Evolutionary conservation across 2,329 filamentous ascomycete genomes (phyloP).

Genomic region (Pseudovirgaria hyperparasitica): DNA sequence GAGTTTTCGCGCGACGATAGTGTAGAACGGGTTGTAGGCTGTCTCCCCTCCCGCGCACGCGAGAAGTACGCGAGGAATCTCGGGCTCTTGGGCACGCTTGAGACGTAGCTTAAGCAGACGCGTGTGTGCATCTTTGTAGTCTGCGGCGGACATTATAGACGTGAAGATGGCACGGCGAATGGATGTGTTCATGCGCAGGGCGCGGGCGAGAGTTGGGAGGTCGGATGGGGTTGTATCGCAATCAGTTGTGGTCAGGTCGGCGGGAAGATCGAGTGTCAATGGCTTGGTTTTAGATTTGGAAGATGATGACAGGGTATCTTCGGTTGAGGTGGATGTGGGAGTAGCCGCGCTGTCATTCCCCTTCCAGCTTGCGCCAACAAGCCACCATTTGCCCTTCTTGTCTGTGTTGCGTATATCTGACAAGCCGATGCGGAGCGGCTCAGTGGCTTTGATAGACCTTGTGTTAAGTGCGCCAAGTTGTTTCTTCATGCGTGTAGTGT

Average conservation of each 20-base stretch:
- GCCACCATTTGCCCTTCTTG: constrained; percentile 94
- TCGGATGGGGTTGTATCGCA: constrained; percentile 38
- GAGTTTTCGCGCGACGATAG: constrained; percentile 65
- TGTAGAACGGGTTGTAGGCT: constrained; percentile 87
- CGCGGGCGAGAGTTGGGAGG: constrained; percentile 58
- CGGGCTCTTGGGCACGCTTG: constrained; percentile 73
- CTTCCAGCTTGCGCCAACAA: constrained; percentile 87
- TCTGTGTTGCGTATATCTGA: constrained; percentile 72
- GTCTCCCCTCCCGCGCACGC: constrained; percentile 77
- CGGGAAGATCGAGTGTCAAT: constrained; percentile 3
- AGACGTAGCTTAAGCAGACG: constrained; percentile 71
- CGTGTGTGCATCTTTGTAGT: constrained; percentile 71
- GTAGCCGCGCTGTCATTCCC: constrained; percentile 24
- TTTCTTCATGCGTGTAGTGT: constrained; percentile 82
- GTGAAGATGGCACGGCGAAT: constrained; percentile 86
- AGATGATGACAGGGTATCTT: neutral
- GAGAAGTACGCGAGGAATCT: constrained; percentile 77
- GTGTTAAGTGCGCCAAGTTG: constrained; percentile 65
- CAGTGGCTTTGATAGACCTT: constrained; percentile 55
- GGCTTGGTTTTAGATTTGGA: neutral
- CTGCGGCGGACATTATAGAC: constrained; percentile 71
- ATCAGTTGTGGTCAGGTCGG: constrained; percentile 9
- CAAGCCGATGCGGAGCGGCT: constrained; percentile 71
- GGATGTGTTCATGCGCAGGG: constrained; percentile 77
- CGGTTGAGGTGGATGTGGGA: too few relatives aligned